These are phyloP conservation scores for Penicillium angulare DNA, from an alignment of 495 filamentous ascomycete species.

Conservation along the genomic window DNA sequence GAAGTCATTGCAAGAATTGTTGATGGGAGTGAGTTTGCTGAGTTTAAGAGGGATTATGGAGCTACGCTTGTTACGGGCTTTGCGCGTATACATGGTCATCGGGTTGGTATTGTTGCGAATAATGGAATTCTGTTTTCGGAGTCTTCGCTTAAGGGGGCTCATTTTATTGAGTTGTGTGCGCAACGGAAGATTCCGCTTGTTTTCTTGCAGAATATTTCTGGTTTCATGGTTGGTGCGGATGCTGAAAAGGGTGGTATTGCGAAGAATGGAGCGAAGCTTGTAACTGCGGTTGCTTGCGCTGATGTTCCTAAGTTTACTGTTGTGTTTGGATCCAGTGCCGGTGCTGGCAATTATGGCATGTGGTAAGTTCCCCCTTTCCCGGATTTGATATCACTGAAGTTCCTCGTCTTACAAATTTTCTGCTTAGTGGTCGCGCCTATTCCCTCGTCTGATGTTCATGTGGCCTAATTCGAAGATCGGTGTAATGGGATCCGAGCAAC, in stretches of 20 bases:
- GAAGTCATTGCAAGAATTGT: constrained; percentile 95
- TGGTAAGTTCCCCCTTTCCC: constrained; percentile 51
- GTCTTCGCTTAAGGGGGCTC: constrained; percentile 87
- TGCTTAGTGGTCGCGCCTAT: constrained; percentile 80
- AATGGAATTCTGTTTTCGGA: constrained; percentile 97
- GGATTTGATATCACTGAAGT: background rate
- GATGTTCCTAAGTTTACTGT: constrained; percentile 98
- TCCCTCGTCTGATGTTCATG: constrained; percentile 90
- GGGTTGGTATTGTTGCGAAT: constrained; percentile 92
- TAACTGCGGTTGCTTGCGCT: constrained; percentile 92
- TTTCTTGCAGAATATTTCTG: constrained; percentile 94
- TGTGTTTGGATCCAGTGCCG: constrained; percentile 80
- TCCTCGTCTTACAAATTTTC: constrained; percentile 5
- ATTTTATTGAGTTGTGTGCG: constrained; percentile 96
- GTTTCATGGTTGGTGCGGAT: constrained; percentile 96
- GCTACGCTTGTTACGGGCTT: constrained; percentile 91
- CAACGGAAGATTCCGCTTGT: constrained; percentile 86
- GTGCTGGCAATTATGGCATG: constrained; percentile 80
- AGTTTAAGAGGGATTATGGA: constrained; percentile 95
- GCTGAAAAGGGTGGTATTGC: constrained; percentile 94
- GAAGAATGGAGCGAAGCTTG: constrained; percentile 96
- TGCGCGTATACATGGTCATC: constrained; percentile 84
- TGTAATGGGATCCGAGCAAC: constrained; percentile 95
- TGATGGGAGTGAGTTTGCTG: constrained; percentile 83
- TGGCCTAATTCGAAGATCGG: constrained; percentile 96